Conservation (phyloP, 1,284 basidiomycete species). For the Irpex sp. region DNA sequence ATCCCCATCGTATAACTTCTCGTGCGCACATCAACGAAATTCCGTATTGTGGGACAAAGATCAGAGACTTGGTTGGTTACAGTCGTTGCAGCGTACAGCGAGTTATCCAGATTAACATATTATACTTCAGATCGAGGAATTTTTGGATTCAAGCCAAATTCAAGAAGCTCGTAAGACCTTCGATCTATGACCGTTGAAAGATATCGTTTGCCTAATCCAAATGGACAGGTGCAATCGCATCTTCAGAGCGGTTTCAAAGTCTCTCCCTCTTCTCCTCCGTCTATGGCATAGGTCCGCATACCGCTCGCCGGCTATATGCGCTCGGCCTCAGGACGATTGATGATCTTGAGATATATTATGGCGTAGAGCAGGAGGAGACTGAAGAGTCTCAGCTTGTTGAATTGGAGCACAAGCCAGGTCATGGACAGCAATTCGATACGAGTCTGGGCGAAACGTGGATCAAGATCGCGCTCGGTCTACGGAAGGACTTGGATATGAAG, state of each 20-base stretch:
- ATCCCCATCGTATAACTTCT: constrained; percentile 47
- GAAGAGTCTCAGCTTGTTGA: constrained; percentile 18
- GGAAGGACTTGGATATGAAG: constrained; percentile 43
- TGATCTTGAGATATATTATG: constrained; percentile 62
- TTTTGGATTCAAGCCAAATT: constrained; percentile 47
- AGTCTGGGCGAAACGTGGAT: constrained; percentile 33
- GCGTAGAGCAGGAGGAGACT: constrained; percentile 32
- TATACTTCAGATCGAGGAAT: constrained; percentile 53
- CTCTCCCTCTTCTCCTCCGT: constrained; percentile 56
- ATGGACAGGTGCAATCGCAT: constrained; percentile 39
- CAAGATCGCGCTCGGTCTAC: constrained; percentile 44
- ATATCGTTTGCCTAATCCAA: neutral
- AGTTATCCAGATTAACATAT: neutral
- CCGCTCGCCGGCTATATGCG: constrained; percentile 56
- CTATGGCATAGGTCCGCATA: constrained; percentile 69
- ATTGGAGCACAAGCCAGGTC: constrained; percentile 10
- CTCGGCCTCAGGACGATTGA: constrained; percentile 54
- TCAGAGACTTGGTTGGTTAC: constrained; percentile 46
- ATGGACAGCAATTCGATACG: constrained; percentile 5
- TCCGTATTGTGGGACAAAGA: constrained; percentile 58
- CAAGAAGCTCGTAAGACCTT: constrained; percentile 49
- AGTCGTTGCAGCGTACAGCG: neutral
- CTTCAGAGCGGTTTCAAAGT: constrained; percentile 47
- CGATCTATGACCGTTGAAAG: neutral
- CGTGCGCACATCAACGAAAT: constrained; percentile 46